A percentile compares a stretch with the other conserved stretches of the same genome.
Conservation (phyloP, 208 protist species). For the Leishmania tropica region DNA sequence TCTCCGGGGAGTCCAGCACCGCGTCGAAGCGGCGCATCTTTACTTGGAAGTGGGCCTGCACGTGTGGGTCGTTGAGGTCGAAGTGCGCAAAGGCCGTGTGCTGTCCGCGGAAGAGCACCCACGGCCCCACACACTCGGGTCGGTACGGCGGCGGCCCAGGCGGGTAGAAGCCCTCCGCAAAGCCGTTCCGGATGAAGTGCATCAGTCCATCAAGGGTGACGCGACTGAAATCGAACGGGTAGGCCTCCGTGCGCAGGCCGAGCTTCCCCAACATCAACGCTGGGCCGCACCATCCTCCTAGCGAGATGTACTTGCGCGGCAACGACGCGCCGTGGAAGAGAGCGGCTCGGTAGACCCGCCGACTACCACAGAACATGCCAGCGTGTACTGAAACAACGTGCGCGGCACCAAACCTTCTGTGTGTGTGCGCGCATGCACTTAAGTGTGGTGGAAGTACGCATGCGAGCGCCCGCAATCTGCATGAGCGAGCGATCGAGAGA, state of each 20-base stretch:
- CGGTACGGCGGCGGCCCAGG: constrained; percentile 59
- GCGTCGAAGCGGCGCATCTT: constrained; percentile 59
- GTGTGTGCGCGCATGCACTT: neutral
- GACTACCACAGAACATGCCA: neutral
- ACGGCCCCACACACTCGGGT: constrained; percentile 79
- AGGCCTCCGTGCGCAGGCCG: constrained; percentile 71
- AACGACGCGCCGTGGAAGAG: constrained; percentile 34
- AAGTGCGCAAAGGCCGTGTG: constrained; percentile 86
- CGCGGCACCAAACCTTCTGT: neutral
- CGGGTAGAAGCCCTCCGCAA: constrained; percentile 71
- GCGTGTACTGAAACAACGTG: neutral
- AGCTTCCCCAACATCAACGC: constrained; percentile 75
- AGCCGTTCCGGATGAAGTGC: constrained; percentile 65
- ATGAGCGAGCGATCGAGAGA: neutral
- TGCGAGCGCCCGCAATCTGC: neutral
- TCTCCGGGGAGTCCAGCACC: constrained; percentile 38
- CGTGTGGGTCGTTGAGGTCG: constrained; percentile 62
- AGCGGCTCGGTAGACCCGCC: constrained; percentile 1
- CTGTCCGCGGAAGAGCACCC: constrained; percentile 75
- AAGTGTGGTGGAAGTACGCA: neutral
- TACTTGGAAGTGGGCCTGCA: constrained; percentile 51
- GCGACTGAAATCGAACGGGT: constrained; percentile 80
- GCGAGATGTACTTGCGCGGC: constrained; percentile 65
- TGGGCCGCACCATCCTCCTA: constrained; percentile 80
- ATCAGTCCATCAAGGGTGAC: constrained; percentile 70